phyloP scores from a whole-genome alignment of 192 early-diverging fungal species.

The Lobosporangium transversale region DNA sequence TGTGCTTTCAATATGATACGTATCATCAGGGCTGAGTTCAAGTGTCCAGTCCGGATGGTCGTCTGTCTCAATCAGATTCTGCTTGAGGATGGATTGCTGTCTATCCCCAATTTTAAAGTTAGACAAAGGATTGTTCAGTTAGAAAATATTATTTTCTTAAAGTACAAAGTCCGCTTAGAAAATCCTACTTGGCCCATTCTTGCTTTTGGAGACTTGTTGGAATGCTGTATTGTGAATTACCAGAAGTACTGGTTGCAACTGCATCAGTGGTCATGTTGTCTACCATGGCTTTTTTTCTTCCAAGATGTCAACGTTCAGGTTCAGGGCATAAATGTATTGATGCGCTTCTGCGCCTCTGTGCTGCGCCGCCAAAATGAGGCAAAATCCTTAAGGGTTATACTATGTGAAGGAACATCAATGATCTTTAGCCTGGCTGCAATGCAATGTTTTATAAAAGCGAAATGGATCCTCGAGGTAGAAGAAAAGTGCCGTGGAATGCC shows the following conservation, averaged over 20 bases:
- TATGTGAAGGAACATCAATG: too few relatives aligned
- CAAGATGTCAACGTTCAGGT: background rate
- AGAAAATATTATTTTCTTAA: too few relatives aligned
- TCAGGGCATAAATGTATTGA: background rate
- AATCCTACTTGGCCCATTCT: constrained; percentile 43
- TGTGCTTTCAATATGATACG: constrained; percentile 1
- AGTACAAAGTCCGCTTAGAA: background rate
- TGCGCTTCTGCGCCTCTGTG: too few relatives aligned
- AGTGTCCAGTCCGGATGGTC: constrained; percentile 37
- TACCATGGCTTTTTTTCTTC: background rate
- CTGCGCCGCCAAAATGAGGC: too few relatives aligned
- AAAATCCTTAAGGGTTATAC: too few relatives aligned
- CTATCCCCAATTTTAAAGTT: constrained; percentile 7
- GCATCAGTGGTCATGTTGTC: constrained; percentile 1
- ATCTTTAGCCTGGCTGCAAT: too few relatives aligned
- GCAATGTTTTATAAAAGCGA: too few relatives aligned
- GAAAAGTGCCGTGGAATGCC: too few relatives aligned
- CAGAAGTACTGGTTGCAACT: background rate
- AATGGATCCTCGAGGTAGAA: too few relatives aligned
- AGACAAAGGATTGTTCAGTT: too few relatives aligned
- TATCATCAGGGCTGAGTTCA: constrained; percentile 11
- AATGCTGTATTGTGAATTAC: constrained; percentile 14
- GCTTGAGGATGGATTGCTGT: constrained; percentile 28
- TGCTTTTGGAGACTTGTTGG: constrained; percentile 33
- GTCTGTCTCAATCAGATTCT: constrained; percentile 18